Conservation (phyloP, 768 basidiomycete genomes). For the Mycena metata region DNA sequence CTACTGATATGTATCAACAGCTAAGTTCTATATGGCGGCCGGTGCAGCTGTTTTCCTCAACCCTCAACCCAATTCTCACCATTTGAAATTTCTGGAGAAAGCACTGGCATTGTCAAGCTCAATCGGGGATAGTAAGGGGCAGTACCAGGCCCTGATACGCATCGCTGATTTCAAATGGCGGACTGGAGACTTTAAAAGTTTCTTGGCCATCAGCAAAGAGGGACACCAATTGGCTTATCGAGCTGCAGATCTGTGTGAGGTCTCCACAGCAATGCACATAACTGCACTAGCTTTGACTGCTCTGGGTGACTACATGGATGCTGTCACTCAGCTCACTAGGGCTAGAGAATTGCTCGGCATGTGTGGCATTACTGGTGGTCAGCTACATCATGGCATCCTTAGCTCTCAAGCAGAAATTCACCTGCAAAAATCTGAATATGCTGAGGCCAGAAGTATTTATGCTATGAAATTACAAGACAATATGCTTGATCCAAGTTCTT, state of each 20-base stretch:
- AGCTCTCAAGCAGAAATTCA: neutral
- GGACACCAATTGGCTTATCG: neutral
- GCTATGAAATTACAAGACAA: neutral
- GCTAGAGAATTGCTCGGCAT: neutral
- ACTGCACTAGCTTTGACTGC: neutral
- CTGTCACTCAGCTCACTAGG: neutral
- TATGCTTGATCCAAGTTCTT: neutral
- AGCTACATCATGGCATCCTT: too few species aligned
- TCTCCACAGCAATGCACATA: neutral
- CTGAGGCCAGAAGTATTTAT: neutral
- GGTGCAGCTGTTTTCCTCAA: neutral
- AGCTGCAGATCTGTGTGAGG: neutral
- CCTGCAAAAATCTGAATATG: conserved; percentile 11
- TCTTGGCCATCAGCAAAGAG: neutral
- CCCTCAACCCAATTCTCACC: neutral
- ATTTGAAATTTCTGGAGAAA: neutral
- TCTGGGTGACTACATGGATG: neutral
- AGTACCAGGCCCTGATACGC: neutral
- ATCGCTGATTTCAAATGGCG: too few species aligned
- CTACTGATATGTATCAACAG: neutral
- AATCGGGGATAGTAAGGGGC: neutral
- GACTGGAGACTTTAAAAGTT: neutral
- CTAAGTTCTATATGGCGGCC: neutral
- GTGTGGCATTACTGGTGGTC: neutral
- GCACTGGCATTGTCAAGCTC: neutral